A percentile compares a stretch with the other conserved stretches of the same genome.
Conservation (phyloP, 1,284 basidiomycete genomes). For the Termitomyces sp. region DNA sequence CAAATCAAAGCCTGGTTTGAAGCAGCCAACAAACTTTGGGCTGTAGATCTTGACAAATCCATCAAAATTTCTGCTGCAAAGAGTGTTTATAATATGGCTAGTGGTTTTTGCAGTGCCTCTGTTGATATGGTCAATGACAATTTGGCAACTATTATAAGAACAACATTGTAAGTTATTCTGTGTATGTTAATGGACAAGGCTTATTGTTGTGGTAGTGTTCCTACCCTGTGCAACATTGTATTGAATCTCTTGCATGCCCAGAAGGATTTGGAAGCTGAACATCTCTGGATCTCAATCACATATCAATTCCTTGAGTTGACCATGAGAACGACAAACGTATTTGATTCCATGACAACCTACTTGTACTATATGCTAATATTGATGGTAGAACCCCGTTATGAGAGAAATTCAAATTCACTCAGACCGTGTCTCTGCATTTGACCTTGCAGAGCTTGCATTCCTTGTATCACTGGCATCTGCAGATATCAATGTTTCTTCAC, state of each 20-base stretch:
- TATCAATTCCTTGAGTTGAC: constrained; percentile 55
- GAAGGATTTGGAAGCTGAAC: constrained; percentile 54
- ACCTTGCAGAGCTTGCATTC: constrained; percentile 64
- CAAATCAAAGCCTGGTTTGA: constrained; percentile 44
- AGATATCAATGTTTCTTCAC: constrained; percentile 57
- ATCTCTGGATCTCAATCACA: constrained; percentile 60
- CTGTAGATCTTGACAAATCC: constrained; percentile 52
- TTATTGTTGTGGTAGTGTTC: constrained; percentile 37
- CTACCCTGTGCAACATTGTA: constrained; percentile 48
- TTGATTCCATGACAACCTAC: constrained; percentile 12
- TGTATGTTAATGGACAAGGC: constrained; percentile 14
- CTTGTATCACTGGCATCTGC: constrained; percentile 65
- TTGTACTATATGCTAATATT: constrained; percentile 3
- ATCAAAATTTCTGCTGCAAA: constrained; percentile 52
- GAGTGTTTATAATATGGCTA: constrained; percentile 42
- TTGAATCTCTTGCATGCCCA: constrained; percentile 56
- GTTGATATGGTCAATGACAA: constrained; percentile 32
- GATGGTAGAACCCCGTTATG: constrained; percentile 36
- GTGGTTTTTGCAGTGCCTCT: constrained; percentile 38
- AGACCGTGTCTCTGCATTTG: constrained; percentile 54
- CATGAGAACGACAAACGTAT: constrained; percentile 44
- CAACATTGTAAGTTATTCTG: constrained; percentile 24
- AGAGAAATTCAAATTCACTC: constrained; percentile 43
- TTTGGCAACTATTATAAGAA: constrained; percentile 29
- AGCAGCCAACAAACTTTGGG: constrained; percentile 50